Percentiles rank a stretch among this genome's conserved stretches.
Conservation (phyloP, 2,329 filamentous ascomycete genomes). For the Aspergillus nomiae region DNA sequence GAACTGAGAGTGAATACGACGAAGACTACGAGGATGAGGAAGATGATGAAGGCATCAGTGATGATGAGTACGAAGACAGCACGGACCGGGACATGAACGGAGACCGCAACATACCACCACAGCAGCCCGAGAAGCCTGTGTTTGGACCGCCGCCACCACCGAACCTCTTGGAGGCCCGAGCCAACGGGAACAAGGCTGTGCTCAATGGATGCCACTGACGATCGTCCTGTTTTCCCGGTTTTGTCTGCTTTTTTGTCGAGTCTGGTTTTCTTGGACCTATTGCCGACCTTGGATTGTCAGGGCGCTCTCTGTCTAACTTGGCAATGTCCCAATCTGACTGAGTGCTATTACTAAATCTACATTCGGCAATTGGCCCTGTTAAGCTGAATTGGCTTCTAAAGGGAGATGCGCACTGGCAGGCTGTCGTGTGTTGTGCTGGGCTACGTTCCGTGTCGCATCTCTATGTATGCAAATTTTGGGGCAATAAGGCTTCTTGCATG, state of each 20-base stretch:
- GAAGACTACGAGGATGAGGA: slow-evolving; percentile 66
- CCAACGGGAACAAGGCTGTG: slow-evolving; percentile 47
- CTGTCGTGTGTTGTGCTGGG: slow-evolving; percentile 8
- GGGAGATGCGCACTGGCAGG: slow-evolving; percentile 5
- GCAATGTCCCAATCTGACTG: slow-evolving; percentile 5
- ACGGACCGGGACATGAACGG: slow-evolving; percentile 29
- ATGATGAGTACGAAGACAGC: slow-evolving; percentile 54
- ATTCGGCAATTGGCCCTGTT: slow-evolving; percentile 10
- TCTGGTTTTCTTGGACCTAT: slow-evolving; percentile 8
- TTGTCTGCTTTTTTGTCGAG: slow-evolving; percentile 3
- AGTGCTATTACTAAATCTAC: slow-evolving; percentile 5
- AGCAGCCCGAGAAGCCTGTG: slow-evolving; percentile 43
- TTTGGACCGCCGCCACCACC: slow-evolving; percentile 55
- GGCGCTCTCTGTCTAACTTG: slow-evolving; percentile 2
- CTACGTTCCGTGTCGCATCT: slow-evolving; percentile 9
- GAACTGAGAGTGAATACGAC: slow-evolving; percentile 53
- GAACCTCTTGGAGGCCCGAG: slow-evolving; percentile 48
- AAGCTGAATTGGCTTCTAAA: slow-evolving; percentile 1
- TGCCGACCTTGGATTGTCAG: slow-evolving; percentile 1
- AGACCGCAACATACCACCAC: slow-evolving; percentile 27
- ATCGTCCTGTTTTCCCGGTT: not conserved
- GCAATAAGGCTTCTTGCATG: slow-evolving; percentile 3
- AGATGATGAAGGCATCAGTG: slow-evolving; percentile 63
- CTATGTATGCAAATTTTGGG: slow-evolving; percentile 12
- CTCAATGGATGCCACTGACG: slow-evolving; percentile 45